A percentile compares a stretch with the other conserved stretches of the same genome.
These are phyloP conservation scores for Suhomyces pyralidae DNA, from an alignment of 805 yeast genomes.

Conservation along the genomic window DNA sequence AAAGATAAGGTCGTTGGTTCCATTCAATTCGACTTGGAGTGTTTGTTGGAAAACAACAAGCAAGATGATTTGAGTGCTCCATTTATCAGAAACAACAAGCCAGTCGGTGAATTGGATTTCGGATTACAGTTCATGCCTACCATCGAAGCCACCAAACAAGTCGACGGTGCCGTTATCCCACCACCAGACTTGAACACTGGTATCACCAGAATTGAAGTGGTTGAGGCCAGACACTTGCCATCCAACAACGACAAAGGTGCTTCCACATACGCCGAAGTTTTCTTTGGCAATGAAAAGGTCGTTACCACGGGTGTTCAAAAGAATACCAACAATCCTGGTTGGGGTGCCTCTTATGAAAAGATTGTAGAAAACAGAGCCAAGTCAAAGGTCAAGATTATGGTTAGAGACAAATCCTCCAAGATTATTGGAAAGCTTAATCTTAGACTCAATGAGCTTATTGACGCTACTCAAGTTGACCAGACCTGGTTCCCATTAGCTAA, in stretches of 20 bases:
- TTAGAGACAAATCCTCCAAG: conserved; percentile 59
- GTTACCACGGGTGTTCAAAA: conserved; percentile 57
- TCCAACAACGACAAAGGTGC: conserved; percentile 46
- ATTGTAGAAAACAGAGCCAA: conserved; percentile 71
- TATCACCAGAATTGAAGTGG: conserved; percentile 66
- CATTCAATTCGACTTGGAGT: conserved; percentile 68
- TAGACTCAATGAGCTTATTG: conserved; percentile 62
- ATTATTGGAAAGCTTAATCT: conserved; percentile 58
- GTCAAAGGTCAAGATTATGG: conserved; percentile 61
- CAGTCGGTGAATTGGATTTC: conserved; percentile 70
- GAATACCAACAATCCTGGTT: conserved; percentile 63
- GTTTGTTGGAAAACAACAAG: conserved; percentile 51
- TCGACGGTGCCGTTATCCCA: conserved; percentile 81
- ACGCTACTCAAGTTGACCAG: conserved; percentile 73
- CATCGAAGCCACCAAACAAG: conserved; percentile 53
- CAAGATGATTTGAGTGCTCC: conserved; percentile 50
- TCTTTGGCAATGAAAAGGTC: conserved; percentile 58
- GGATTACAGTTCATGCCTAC: conserved; percentile 78
- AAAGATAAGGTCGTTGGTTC: conserved; percentile 82
- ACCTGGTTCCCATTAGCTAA: conserved; percentile 71
- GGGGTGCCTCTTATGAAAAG: conserved; percentile 61
- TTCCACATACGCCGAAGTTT: conserved; percentile 68
- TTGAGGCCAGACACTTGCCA: conserved; percentile 57
- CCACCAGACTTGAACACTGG: conserved; percentile 95
- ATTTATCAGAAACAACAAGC: conserved; percentile 77